Conservation (phyloP, 192 early-diverging fungal species). For the Linnemannia schmuckeri region DNA sequence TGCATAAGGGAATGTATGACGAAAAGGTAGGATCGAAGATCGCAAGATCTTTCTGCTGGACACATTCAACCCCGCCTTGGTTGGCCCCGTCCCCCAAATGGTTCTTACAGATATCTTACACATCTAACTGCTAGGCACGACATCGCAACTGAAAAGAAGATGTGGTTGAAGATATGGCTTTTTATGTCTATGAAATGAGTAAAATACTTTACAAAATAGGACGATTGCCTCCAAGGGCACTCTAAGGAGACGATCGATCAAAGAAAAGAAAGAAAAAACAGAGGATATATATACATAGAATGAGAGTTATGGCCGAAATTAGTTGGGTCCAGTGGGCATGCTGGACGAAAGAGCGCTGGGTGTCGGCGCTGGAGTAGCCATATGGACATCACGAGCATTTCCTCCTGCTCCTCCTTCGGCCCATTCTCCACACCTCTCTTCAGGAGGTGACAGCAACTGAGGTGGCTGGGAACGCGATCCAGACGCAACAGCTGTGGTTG, state of each 20-base stretch:
- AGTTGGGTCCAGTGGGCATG: neutral
- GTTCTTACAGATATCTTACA: no score
- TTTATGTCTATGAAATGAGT: neutral
- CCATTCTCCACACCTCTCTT: conserved; percentile 24
- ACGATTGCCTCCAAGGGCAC: neutral
- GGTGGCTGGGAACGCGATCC: conserved; percentile 4
- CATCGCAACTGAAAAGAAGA: neutral
- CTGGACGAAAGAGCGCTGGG: neutral
- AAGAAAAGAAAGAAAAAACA: neutral
- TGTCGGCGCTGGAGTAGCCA: neutral
- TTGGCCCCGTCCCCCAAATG: no score
- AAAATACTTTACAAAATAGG: neutral
- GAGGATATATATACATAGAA: neutral
- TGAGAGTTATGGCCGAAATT: neutral
- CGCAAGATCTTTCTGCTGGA: neutral
- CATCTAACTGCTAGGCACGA: no score
- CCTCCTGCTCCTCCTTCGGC: neutral
- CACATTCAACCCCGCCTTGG: no score
- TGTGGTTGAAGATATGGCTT: neutral
- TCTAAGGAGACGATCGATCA: neutral
- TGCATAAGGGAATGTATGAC: neutral
- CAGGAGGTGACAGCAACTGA: conserved; percentile 40
- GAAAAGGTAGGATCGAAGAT: neutral
- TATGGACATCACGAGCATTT: neutral
- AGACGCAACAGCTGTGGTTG: conserved; percentile 19